Base-by-base conservation (phyloP, 108 stramenopile genomes). In the Discostella stelligeroides region DNA sequence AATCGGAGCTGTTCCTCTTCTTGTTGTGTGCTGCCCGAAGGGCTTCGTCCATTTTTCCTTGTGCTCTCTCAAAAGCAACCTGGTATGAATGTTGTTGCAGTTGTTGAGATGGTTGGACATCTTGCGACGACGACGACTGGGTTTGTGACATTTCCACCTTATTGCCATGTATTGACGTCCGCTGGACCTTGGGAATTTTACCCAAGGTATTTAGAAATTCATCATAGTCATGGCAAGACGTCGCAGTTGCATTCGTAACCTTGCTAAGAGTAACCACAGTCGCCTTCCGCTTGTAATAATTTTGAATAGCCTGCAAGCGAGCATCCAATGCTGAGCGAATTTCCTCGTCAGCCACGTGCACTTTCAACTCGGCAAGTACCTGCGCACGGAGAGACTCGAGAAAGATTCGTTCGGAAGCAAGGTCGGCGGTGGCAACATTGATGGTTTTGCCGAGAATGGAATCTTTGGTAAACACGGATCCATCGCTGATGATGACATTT, bases 311-410 rank as follows among this genome's bases (percentile, higher is more conserved):
- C 40, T 71, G 20, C 21, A 71, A 41, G 15, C 75, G 45, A 8
- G 53, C 70, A 25, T 63, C 75, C 8, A 76, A 39, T 5, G 75
- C 75, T 27, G 65, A 39, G 14, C 75, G 58, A 39, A 76, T 71
- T 24, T 70, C 75, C 43, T 76, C 75, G 51, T 76, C 75, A 9
- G 75, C 75, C n/a, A 76, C 63, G 48, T 71, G 70, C 24, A 76
- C 70, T 28, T 71, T 76, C 55, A 76, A 59, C 51, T 76, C 75
- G n/a, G 75, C 75, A 28, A 60, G 73, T 17, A 67, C 65, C 27
- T 75, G 73, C 25, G 73, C 73, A 18, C 73, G 43, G n/a, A 75
- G 51, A n/a, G 73, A 75, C 41, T 75, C 73, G 20, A 67, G 41
- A 58, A 67, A 75, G 25, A 75, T 75, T 61, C 73, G 43, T 51